A percentile compares a stretch with the other conserved stretches of the same genome.
Evolutionary conservation across 75 land plant genomes (phyloP).

Genomic region (Larix kaempferi): DNA sequence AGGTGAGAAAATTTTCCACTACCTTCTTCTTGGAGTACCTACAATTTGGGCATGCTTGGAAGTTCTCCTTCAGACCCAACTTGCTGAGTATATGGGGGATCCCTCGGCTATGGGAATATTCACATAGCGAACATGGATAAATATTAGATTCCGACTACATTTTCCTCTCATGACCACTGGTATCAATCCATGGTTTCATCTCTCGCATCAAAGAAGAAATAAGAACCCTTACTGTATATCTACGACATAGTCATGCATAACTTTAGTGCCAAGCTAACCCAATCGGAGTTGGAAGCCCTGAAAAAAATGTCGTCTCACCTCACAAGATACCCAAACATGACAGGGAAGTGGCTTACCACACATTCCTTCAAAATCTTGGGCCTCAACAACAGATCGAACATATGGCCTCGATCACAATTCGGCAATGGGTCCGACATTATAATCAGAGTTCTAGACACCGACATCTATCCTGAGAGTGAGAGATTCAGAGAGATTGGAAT

Average conservation of each 20-base stretch:
- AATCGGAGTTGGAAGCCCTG: background rate
- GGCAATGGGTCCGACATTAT: background rate
- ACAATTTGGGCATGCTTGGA: too few species aligned
- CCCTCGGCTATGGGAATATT: background rate
- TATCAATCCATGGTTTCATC: background rate
- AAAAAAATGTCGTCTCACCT: background rate
- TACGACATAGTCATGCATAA: slow-evolving; percentile 22
- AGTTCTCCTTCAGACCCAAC: too few species aligned
- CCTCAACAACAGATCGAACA: background rate
- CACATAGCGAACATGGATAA: background rate
- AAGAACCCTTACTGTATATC: background rate
- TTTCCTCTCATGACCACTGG: background rate
- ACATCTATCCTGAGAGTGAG: slow-evolving; percentile 18
- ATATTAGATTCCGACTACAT: background rate
- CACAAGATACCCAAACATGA: background rate
- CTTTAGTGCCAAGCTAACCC: slow-evolving; percentile 21
- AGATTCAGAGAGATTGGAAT: slow-evolving; percentile 19
- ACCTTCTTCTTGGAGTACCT: too few species aligned
- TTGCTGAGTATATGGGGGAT: too few species aligned
- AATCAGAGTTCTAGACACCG: background rate
- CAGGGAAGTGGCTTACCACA: background rate
- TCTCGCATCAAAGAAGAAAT: background rate
- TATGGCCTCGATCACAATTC: background rate
- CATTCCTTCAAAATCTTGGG: background rate
- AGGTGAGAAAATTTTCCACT: too few species aligned